These are phyloP conservation scores for Syzygium grande DNA, from an alignment of 345 rosid genomes.

Conservation along the genomic window DNA sequence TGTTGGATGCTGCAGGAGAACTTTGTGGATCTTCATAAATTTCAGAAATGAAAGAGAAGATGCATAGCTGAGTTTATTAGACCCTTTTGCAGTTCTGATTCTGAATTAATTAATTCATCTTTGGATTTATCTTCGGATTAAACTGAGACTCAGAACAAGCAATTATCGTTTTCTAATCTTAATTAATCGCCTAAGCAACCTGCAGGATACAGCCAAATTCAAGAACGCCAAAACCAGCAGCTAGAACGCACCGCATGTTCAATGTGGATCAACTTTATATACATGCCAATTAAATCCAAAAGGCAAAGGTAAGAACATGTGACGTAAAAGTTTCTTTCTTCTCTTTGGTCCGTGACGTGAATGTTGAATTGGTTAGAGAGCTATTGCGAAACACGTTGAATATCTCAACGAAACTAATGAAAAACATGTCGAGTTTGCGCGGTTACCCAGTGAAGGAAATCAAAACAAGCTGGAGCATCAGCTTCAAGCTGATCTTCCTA, in stretches of 20 bases:
- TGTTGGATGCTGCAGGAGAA: not conserved
- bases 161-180: not conserved
- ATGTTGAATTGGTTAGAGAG: not conserved
- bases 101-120: not conserved
- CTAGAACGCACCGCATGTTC: not conserved
- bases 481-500: conserved; percentile 31
- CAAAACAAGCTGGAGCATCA: conserved; percentile 53
- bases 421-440: not conserved
- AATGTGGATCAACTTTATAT: not conserved
- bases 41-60: not conserved
- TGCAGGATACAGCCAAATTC: not conserved
- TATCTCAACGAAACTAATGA: not conserved
- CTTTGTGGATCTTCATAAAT: not conserved
- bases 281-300: not conserved
- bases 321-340: not conserved
- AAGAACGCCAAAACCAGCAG: not conserved
- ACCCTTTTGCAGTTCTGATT: not conserved
- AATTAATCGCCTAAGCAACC: not conserved
- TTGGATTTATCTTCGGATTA: not conserved
- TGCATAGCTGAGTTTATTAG: not conserved
- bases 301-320: not conserved
- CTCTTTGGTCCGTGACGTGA: not conserved
- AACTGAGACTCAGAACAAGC: not conserved
- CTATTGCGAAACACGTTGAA: not conserved
- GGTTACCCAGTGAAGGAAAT: conserved; percentile 81